Evolutionary conservation across 2,329 filamentous ascomycete genomes (phyloP).

Genomic region (Chaetomium strumarium): DNA sequence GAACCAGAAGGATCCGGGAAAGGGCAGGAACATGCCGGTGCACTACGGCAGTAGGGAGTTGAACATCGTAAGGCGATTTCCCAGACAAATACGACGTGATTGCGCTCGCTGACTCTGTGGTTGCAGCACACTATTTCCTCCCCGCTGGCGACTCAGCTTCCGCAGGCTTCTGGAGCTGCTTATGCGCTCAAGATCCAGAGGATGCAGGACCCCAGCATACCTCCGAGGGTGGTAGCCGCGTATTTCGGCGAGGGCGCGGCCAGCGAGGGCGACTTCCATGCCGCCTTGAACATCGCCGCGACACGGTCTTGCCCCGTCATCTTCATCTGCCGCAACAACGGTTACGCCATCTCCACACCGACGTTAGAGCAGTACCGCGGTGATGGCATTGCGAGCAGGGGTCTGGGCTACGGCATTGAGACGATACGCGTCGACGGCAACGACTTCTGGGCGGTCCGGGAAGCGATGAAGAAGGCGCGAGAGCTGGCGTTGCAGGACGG

Average conservation of each 20-base stretch:
- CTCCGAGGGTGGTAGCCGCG: slow-evolving; percentile 60
- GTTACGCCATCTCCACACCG: slow-evolving; percentile 73
- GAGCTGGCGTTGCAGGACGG: slow-evolving; percentile 72
- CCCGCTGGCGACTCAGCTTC: slow-evolving; percentile 71
- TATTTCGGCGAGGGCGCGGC: slow-evolving; percentile 81
- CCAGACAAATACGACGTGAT: neutral
- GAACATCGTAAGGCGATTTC: slow-evolving; percentile 61
- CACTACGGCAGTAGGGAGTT: slow-evolving; percentile 84
- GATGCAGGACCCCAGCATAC: slow-evolving; percentile 54
- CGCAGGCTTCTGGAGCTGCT: slow-evolving; percentile 70
- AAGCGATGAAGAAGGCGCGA: slow-evolving; percentile 65
- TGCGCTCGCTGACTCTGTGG: slow-evolving; percentile 11
- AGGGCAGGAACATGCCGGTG: slow-evolving; percentile 92
- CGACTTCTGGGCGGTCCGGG: slow-evolving; percentile 71
- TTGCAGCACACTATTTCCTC: slow-evolving; percentile 68
- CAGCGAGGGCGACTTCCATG: slow-evolving; percentile 77
- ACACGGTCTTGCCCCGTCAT: slow-evolving; percentile 69
- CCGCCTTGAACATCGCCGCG: slow-evolving; percentile 73
- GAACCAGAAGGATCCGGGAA: slow-evolving; percentile 72
- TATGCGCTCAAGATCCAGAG: slow-evolving; percentile 73
- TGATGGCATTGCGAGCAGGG: slow-evolving; percentile 72
- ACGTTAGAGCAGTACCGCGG: slow-evolving; percentile 77
- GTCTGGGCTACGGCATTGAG: slow-evolving; percentile 76
- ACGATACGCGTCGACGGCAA: slow-evolving; percentile 79
- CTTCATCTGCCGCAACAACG: slow-evolving; percentile 79